Percentiles rank a stretch among this genome's conserved stretches.
phyloP scores from a whole-genome alignment of 306 rosid species.

The Vigna unguiculata region DNA sequence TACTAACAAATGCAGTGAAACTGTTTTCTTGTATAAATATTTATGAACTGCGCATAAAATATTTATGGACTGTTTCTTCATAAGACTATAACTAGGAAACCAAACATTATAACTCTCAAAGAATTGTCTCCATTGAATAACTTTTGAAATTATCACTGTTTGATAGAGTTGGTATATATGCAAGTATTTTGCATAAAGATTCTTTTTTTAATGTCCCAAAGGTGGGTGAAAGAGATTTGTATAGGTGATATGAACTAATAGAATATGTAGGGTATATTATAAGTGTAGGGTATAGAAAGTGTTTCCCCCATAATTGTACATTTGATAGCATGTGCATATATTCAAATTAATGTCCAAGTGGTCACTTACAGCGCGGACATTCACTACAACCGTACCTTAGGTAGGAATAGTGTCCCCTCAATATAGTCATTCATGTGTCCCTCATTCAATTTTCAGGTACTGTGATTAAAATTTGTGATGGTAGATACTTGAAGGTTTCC shows the following conservation, averaged over 20 bases:
- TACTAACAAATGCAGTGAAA: background rate
- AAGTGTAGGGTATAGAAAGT: background rate
- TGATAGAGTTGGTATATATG: background rate
- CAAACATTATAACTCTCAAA: background rate
- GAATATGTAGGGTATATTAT: background rate
- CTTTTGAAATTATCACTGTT: background rate
- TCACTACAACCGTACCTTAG: slow-evolving; percentile 21
- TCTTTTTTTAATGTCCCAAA: background rate
- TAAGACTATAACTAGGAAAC: too few relatives aligned
- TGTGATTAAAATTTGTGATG: background rate
- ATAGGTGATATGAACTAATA: background rate
- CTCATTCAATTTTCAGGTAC: slow-evolving; percentile 16
- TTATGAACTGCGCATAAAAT: too few relatives aligned
- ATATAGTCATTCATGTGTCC: background rate
- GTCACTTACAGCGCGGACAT: background rate
- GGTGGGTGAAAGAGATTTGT: background rate
- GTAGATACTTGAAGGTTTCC: background rate
- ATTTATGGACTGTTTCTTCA: too few relatives aligned
- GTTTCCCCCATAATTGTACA: background rate
- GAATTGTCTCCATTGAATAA: background rate
- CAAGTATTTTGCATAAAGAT: background rate
- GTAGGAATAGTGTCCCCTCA: background rate
- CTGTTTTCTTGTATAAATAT: too few relatives aligned
- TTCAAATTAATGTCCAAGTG: background rate
- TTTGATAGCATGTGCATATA: slow-evolving; percentile 4